These are phyloP conservation scores for Aristolochia contorta DNA, from an alignment of 164 flowering plant genomes.

Conservation along the genomic window DNA sequence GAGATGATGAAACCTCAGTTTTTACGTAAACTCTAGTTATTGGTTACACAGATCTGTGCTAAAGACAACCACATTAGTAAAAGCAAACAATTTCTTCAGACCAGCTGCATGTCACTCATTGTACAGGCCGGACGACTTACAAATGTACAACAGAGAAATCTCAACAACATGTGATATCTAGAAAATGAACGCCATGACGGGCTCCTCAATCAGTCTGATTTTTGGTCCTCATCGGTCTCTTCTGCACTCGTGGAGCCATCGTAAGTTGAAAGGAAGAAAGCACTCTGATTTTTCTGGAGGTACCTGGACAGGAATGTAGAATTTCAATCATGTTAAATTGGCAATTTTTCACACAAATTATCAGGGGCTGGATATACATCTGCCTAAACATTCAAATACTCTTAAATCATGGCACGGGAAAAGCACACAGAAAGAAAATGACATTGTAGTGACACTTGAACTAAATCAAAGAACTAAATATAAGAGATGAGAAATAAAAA, in stretches of 20 bases:
- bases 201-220: constrained; percentile 2
- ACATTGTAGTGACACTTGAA: not conserved
- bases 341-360: too few species aligned
- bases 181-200: not conserved
- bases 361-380: not conserved
- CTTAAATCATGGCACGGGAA: not conserved
- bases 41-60: too few species aligned
- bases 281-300: constrained; percentile 49
- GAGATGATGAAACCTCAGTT: too few species aligned
- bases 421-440: not conserved
- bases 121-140: too few species aligned
- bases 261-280: constrained; percentile 43
- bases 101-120: too few species aligned
- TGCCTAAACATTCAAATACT: not conserved
- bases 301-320: constrained; percentile 27
- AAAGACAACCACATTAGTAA: too few species aligned
- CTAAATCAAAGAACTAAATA: not conserved
- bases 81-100: too few species aligned
- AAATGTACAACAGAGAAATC: too few species aligned
- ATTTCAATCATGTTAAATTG: not conserved
- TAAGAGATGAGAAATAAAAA: not conserved
- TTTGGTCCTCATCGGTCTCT: constrained; percentile 14
- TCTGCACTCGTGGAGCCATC: constrained; percentile 21
- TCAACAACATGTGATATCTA: too few species aligned
- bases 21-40: too few species aligned